Percentiles rank a stretch among this genome's conserved stretches.
Conservation (phyloP, 805 yeast genomes). For the Candida golubevii region DNA sequence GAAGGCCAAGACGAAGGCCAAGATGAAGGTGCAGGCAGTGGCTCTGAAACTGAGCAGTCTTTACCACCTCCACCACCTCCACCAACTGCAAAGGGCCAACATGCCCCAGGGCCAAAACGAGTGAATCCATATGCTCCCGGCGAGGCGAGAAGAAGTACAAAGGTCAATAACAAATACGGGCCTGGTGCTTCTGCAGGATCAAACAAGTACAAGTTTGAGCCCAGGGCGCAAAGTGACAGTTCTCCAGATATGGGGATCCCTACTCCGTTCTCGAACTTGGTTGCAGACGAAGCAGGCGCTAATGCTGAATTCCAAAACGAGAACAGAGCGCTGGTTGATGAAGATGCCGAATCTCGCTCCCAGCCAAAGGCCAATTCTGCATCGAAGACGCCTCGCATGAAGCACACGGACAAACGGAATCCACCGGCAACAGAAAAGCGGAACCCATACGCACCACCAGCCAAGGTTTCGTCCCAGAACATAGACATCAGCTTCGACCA, state of each 20-base stretch:
- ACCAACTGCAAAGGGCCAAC: neutral
- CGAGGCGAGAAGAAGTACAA: conserved; percentile 9
- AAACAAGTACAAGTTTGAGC: conserved; percentile 7
- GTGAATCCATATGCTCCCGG: conserved; percentile 39
- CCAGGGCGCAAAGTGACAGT: neutral
- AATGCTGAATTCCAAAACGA: neutral
- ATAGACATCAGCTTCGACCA: conserved; percentile 33
- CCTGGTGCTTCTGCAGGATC: conserved; percentile 6
- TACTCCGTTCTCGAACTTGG: conserved; percentile 2
- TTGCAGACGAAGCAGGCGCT: neutral
- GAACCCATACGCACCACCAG: conserved; percentile 6
- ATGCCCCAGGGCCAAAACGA: neutral
- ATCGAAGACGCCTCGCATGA: too few relatives aligned
- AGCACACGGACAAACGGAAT: too few relatives aligned
- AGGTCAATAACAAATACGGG: conserved; percentile 12
- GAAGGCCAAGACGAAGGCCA: too few relatives aligned
- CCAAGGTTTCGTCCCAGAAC: conserved; percentile 12
- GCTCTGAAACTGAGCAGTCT: neutral
- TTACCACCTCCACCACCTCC: conserved; percentile 11
- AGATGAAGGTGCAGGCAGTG: neutral
- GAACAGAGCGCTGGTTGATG: too few relatives aligned
- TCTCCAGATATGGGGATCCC: neutral
- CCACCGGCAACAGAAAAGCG: neutral
- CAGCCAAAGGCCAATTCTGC: too few relatives aligned
- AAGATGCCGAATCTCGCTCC: too few relatives aligned